A percentile compares a stretch with the other conserved stretches of the same genome.
Evolutionary conservation across 768 basidiomycete genomes (phyloP).

Genomic region (Dioszegia aurantiaca): DNA sequence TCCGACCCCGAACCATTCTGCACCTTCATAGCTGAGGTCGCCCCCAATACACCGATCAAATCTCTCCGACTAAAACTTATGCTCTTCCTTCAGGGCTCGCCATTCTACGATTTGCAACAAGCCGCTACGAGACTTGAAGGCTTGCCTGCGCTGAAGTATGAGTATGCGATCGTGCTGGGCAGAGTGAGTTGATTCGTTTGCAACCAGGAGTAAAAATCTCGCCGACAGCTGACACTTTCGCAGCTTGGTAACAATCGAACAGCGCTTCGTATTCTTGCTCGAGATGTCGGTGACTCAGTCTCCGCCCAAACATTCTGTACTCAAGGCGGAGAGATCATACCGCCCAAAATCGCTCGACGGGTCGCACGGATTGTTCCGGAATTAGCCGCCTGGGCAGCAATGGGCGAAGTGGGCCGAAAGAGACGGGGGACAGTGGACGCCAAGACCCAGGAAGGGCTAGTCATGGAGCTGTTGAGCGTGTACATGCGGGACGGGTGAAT

Average conservation of each 20-base stretch:
- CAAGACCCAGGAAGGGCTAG: constrained; percentile 59
- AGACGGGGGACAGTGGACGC: constrained; percentile 55
- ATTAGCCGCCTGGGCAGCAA: constrained; percentile 61
- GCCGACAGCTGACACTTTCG: constrained; percentile 6
- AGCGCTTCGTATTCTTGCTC: constrained; percentile 67
- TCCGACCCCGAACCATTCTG: constrained; percentile 32
- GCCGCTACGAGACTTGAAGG: constrained; percentile 58
- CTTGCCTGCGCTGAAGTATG: constrained; percentile 64
- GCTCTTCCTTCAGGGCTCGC: constrained; percentile 77
- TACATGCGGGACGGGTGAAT: constrained; percentile 76
- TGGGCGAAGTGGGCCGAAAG: constrained; percentile 51
- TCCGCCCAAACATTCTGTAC: constrained; percentile 86
- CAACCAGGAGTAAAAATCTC: background rate
- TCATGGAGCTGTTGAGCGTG: constrained; percentile 72
- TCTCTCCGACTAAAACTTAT: constrained; percentile 68
- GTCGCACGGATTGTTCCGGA: constrained; percentile 58
- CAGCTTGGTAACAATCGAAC: constrained; percentile 62
- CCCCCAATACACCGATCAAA: constrained; percentile 74
- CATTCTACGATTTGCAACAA: constrained; percentile 61
- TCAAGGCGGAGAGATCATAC: constrained; percentile 71
- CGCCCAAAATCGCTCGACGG: constrained; percentile 59
- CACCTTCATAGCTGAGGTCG: constrained; percentile 75
- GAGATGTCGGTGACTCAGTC: constrained; percentile 66
- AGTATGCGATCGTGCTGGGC: constrained; percentile 73
- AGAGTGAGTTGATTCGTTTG: constrained; percentile 61